Base-by-base conservation (phyloP, 768 basidiomycete genomes). In the Strobilomyces echinocephalus region DNA sequence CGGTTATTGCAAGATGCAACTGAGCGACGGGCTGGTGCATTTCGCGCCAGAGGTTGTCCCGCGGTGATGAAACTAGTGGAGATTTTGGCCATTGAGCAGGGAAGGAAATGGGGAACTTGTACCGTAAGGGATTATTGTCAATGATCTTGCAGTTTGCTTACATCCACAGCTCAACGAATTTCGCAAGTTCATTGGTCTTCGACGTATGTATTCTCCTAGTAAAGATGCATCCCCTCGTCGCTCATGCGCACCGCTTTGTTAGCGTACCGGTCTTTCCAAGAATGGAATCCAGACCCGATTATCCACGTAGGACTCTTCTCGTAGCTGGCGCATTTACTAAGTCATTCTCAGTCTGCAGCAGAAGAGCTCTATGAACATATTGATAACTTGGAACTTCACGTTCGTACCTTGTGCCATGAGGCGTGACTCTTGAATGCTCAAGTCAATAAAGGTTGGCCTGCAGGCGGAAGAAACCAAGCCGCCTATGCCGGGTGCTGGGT, bases 361-460 rank as follows among this genome's bases (percentile, higher is more conserved):
- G 74, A 78, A 45, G 70, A 77, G 8, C 75, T 91, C 15, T 90
- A 91, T 62, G 76, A 75, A 43, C 76, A 87, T 57, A 85, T 91
- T 52, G 81, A 91, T 60, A 85, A 88, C 64, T 78, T 92, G 33
- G 91, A 92, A 63, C 79, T 93, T 11, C 79, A 91, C 62, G 88
- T 83, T 54, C 43, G 80, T 66, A 38, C 16, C 43, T 44, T 24
- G 12, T 45, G n/a, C 30, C 53, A 12, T 36, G 18, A 38, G 10
- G 4, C 9, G 20, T 30, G 16, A 26, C 10, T 41, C 24, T 21
- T 5, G 28, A 12, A 55, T 40, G 15, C n/a, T 38, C 31, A 12
- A 39, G 43, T 49, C 18, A 18, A 52, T 46, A 5, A 52, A 82
- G 80, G 79, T 82, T 30, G 85, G 85, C 10, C 68, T 87, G 30